A percentile compares a stretch with the other conserved stretches of the same genome.
These are phyloP conservation scores for Oryza officinalis DNA, from an alignment of 176 grass and related monocot genomes.

Conservation along the genomic window DNA sequence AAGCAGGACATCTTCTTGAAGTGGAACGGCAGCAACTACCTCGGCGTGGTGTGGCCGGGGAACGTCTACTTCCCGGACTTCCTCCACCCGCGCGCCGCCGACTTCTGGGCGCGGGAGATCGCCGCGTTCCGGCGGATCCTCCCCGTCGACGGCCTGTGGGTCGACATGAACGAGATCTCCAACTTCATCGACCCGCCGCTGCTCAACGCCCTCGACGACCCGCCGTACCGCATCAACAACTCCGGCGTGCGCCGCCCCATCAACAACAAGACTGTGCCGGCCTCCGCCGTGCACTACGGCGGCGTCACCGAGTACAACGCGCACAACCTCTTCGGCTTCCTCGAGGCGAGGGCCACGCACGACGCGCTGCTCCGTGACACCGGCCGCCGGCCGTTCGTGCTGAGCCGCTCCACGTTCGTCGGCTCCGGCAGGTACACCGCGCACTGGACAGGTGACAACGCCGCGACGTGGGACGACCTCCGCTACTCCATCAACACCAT, in stretches of 20 bases:
- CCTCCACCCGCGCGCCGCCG: conserved; percentile 52
- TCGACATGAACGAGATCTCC: conserved; percentile 93
- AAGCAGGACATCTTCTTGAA: conserved; percentile 71
- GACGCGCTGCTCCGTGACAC: conserved; percentile 59
- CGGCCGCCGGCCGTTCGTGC: conserved; percentile 65
- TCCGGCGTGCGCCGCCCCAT: conserved; percentile 52
- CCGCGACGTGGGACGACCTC: conserved; percentile 62
- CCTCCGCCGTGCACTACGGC: conserved; percentile 62
- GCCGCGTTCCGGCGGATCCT: conserved; percentile 57
- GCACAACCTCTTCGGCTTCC: conserved; percentile 78
- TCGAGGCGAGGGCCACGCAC: conserved; percentile 68
- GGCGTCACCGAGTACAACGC: conserved; percentile 69
- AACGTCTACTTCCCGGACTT: conserved; percentile 86
- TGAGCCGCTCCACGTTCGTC: conserved; percentile 81
- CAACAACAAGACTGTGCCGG: conserved; percentile 62
- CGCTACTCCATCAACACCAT: conserved; percentile 68
- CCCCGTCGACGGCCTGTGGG: conserved; percentile 86
- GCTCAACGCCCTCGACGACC: conserved; percentile 61
- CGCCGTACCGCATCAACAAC: conserved; percentile 87
- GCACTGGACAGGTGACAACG: conserved; percentile 87
- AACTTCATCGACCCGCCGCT: conserved; percentile 59
- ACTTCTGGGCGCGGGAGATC: conserved; percentile 78
- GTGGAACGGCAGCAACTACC: conserved; percentile 63
- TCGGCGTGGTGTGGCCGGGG: conserved; percentile 81
- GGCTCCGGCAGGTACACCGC: conserved; percentile 70